Base-by-base conservation (phyloP, 2,329 filamentous ascomycete species). In the Dactylellina parvicollis region DNA sequence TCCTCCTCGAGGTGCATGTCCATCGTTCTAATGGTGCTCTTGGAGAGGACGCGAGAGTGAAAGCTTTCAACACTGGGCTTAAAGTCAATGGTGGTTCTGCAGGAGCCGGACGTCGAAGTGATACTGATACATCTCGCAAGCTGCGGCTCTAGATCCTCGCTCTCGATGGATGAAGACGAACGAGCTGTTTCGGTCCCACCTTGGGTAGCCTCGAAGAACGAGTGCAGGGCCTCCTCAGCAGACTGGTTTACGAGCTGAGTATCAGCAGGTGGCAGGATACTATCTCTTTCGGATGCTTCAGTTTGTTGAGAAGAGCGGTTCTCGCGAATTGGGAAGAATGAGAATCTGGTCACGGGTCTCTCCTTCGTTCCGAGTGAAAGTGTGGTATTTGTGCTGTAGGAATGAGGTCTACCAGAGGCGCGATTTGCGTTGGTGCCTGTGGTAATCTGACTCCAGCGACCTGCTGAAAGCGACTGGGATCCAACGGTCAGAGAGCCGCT, bases 41-140 rank as follows among this genome's bases (percentile, higher is more conserved):
- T 73, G 2, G 69, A 73, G 18, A 73, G 30, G 18, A 73, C 55
- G 22, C 69, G 47, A 1, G 44, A 56, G 20, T 73, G 59, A 5
- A 60, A 38, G 40, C 69, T 73, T 20, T 60, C 59, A 8, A 28
- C 16, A 8, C 52, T 66, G 9, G 69, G 46, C 40, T 60, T 73
- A 46, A 60, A 66, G 12, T 73, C 69, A 26, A 73, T 73, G 4
- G 69, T 73, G 1, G 69, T 73, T 34, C 69, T 55, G 20, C 54
- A 65, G 20, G 69, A 73, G 4, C 69, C 69, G 24, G 69, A 73
- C 2, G 69, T 66, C 30, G 69, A 73, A 30, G 69, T 73, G 30
- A 73, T 73, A 42, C 69, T 73, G 20, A 73, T 55, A 24, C 46
- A 66, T 32, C 69, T 59, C 14, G 69, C 69, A 1, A 73, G 46